phyloP scores from a whole-genome alignment of 192 early-diverging fungal genomes.

The Coemansia javaensis region DNA sequence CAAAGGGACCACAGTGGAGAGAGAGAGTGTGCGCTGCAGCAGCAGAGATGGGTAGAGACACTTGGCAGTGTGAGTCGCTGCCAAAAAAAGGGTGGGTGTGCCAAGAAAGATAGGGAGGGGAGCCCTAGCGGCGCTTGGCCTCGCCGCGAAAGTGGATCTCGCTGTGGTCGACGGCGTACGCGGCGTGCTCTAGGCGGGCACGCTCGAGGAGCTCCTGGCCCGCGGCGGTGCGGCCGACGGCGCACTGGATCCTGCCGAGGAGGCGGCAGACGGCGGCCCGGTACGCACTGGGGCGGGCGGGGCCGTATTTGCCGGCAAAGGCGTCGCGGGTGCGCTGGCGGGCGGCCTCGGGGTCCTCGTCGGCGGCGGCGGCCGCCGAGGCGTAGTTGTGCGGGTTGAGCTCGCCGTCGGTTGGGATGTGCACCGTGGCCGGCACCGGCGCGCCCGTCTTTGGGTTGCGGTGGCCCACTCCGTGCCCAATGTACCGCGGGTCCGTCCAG shows the following conservation, averaged over 20 bases:
- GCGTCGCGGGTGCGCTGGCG: slow-evolving; percentile 31
- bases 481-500: slow-evolving; percentile 41
- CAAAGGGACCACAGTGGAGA: no score
- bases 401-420: slow-evolving; percentile 40
- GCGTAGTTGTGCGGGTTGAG: slow-evolving; percentile 48
- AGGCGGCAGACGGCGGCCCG: slow-evolving; percentile 29
- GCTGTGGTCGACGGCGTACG: slow-evolving; percentile 44
- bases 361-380: slow-evolving; percentile 2
- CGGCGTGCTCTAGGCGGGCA: slow-evolving; percentile 32
- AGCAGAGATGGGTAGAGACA: no score
- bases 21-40: no score
- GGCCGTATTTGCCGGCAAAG: slow-evolving; percentile 26
- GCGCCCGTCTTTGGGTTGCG: slow-evolving; percentile 47
- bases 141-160: slow-evolving; percentile 46
- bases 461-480: slow-evolving; percentile 43
- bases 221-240: slow-evolving; percentile 15
- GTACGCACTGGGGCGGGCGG: slow-evolving; percentile 37
- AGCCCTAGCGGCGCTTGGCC: no score
- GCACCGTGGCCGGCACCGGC: slow-evolving; percentile 29
- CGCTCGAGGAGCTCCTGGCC: slow-evolving; percentile 29
- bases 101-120: no score
- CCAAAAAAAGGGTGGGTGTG: no score
- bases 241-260: slow-evolving; percentile 24
- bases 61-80: no score
- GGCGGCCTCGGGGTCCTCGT: slow-evolving; percentile 28